phyloP scores from a whole-genome alignment of 2,329 filamentous ascomycete species.

The Colletotrichum lupini region DNA sequence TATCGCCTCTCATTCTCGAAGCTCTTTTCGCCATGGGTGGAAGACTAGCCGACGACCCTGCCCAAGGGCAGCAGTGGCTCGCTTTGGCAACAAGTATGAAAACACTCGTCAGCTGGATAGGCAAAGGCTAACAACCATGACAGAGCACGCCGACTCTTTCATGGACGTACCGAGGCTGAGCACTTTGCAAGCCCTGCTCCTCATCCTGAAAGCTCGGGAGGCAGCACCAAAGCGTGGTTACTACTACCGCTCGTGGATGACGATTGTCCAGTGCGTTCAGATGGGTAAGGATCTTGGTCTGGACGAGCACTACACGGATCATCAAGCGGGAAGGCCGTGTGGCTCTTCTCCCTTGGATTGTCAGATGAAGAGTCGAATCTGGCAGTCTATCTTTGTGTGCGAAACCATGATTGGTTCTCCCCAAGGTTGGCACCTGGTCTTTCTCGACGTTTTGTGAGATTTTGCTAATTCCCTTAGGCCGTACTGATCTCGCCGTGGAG shows the following conservation, averaged over 20 bases:
- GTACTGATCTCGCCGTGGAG: constrained; percentile 81
- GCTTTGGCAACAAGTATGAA: constrained; percentile 82
- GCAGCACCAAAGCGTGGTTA: constrained; percentile 93
- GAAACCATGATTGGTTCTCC: constrained; percentile 95
- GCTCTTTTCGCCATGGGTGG: constrained; percentile 92
- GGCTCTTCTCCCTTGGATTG: constrained; percentile 79
- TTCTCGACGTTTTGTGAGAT: not conserved
- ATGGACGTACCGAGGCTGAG: constrained; percentile 92
- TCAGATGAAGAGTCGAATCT: constrained; percentile 84
- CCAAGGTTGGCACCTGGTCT: constrained; percentile 71
- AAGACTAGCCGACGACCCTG: constrained; percentile 83
- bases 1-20: constrained; percentile 90
- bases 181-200: constrained; percentile 89
- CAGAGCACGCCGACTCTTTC: constrained; percentile 91
- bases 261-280: constrained; percentile 87
- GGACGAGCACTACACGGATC: constrained; percentile 85
- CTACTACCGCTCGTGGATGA: constrained; percentile 98
- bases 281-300: constrained; percentile 94
- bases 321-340: constrained; percentile 78
- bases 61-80: constrained; percentile 91
- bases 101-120: not conserved
- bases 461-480: constrained; percentile 61
- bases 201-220: constrained; percentile 91
- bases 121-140: constrained; percentile 1
- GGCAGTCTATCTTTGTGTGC: constrained; percentile 87